phyloP scores from a whole-genome alignment of 345 rosid species.

The Erucastrum elatum region DNA sequence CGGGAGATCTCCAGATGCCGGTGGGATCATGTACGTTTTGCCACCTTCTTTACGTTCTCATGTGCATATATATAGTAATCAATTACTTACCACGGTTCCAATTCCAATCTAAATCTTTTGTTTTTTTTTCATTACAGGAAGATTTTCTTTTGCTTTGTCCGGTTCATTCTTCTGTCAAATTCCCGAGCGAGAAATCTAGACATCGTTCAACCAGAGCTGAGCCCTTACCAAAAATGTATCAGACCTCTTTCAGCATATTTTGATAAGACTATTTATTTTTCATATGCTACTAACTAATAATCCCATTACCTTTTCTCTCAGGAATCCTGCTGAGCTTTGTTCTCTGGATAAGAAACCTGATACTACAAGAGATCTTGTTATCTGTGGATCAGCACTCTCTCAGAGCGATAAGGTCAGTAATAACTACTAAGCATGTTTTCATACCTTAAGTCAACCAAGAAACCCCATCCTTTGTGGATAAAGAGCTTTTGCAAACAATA shows the following conservation, averaged over 20 bases:
- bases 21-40: slow-evolving; percentile 63
- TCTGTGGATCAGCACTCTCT: slow-evolving; percentile 90
- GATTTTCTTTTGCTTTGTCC: slow-evolving; percentile 78
- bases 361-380: slow-evolving; percentile 47
- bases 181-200: slow-evolving; percentile 61
- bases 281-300: slow-evolving; percentile 22
- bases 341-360: slow-evolving; percentile 30
- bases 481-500: not conserved
- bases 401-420: slow-evolving; percentile 71
- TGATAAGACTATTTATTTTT: not conserved
- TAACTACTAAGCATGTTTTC: not conserved
- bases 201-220: not conserved
- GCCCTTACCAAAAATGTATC: slow-evolving; percentile 18
- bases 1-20: slow-evolving; percentile 57
- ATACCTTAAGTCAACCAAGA: not conserved
- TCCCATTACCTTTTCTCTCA: slow-evolving; percentile 25
- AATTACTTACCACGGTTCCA: not conserved
- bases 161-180: slow-evolving; percentile 58
- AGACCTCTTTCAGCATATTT: not conserved
- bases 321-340: slow-evolving; percentile 41
- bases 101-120: not conserved
- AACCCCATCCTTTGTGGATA: not conserved
- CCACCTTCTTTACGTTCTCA: not conserved
- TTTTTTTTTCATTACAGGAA: slow-evolving; percentile 46
- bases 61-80: not conserved